Percentiles rank a stretch among this genome's conserved stretches.
phyloP scores from a whole-genome alignment of 345 rosid species.

The Mercurialis annua region DNA sequence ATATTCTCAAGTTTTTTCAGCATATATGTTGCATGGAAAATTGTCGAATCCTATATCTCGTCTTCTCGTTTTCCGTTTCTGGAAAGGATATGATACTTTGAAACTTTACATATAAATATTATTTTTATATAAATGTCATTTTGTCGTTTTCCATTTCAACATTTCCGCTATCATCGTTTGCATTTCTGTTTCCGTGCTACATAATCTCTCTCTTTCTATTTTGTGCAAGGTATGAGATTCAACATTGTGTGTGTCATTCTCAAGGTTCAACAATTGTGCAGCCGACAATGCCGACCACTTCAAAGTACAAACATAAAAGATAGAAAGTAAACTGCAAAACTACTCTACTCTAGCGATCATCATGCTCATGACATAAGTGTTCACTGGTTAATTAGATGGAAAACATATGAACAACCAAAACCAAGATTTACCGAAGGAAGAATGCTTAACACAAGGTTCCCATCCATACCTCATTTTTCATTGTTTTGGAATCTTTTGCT shows the following conservation, averaged over 20 bases:
- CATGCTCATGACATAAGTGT: not conserved
- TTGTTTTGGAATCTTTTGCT: conserved; percentile 74
- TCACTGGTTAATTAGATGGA: not conserved
- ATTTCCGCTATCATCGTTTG: not conserved
- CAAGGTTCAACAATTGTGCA: not conserved
- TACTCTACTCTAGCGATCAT: not conserved
- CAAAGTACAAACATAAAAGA: not conserved
- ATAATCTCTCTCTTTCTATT: not conserved
- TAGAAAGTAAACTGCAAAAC: not conserved
- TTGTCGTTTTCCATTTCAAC: not conserved
- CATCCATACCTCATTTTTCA: conserved; percentile 66
- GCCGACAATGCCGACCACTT: not conserved
- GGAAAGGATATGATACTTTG: too few relatives aligned
- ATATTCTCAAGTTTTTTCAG: too few relatives aligned
- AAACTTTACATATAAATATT: too few relatives aligned
- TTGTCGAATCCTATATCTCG: too few relatives aligned
- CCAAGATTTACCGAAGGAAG: not conserved
- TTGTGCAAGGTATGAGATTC: not conserved
- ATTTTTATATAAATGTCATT: not conserved
- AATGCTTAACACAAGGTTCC: conserved; percentile 1
- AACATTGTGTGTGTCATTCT: not conserved
- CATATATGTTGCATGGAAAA: too few relatives aligned
- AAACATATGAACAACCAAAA: not conserved
- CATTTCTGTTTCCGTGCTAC: not conserved
- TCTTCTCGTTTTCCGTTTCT: too few relatives aligned